Conservation (phyloP, 1,284 basidiomycete species). For the Malassezia psittaci region DNA sequence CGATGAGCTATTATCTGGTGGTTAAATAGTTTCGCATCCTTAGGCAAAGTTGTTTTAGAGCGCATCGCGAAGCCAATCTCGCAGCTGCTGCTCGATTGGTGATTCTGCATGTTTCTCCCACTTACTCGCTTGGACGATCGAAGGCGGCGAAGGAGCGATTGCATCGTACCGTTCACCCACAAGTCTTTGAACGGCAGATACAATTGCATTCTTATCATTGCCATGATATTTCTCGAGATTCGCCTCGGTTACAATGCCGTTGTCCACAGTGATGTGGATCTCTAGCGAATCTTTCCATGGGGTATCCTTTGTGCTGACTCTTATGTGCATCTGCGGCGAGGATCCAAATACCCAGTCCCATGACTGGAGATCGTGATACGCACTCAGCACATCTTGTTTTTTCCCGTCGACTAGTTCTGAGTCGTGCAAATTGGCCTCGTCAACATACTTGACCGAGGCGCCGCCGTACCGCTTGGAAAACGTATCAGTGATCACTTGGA, state of each 20-base stretch:
- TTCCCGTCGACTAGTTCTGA: slow-evolving; percentile 10
- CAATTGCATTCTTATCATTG: too few relatives aligned
- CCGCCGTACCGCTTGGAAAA: slow-evolving; percentile 60
- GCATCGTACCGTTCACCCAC: slow-evolving; percentile 14
- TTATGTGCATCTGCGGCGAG: slow-evolving; percentile 68
- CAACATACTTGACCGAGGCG: slow-evolving; percentile 11
- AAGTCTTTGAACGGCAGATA: neutral
- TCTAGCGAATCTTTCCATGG: neutral
- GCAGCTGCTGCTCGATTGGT: neutral
- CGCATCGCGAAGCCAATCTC: slow-evolving; percentile 3
- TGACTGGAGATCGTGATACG: slow-evolving; percentile 52
- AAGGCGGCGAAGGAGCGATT: slow-evolving; percentile 7
- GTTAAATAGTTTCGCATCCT: neutral
- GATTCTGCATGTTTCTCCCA: neutral
- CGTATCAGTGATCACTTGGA: slow-evolving; percentile 60
- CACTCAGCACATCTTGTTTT: slow-evolving; percentile 17
- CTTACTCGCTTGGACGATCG: neutral
- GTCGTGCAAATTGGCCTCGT: slow-evolving; percentile 14
- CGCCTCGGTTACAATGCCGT: too few relatives aligned
- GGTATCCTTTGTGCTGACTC: neutral
- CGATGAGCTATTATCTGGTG: slow-evolving; percentile 39
- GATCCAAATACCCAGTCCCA: slow-evolving; percentile 93
- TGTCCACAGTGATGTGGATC: too few relatives aligned
- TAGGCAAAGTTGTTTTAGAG: neutral
- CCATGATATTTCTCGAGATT: too few relatives aligned